Evolutionary conservation across 2,329 filamentous ascomycete species (phyloP), one percentile per base, ranked within the genome.

Genomic region (Pyrenophora teres): DNA sequence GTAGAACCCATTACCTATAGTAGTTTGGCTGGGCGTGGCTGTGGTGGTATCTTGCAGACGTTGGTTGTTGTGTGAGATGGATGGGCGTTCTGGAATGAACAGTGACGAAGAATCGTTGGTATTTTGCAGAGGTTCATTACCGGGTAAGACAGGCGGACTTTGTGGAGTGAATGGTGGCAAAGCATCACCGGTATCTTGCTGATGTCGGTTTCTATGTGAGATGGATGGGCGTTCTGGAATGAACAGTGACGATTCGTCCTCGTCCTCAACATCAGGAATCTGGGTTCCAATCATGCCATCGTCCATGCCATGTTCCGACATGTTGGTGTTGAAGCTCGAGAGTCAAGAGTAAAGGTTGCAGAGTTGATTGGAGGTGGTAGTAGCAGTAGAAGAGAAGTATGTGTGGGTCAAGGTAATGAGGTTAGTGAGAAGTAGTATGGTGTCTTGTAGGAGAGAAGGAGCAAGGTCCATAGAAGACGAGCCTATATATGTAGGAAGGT

Each of bases 191-290:
- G 19, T 2, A 12, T 13, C 39, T 39, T 30, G 21, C 44, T 9
- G 39, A 32, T 7, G 35, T 3, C 21, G 7, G 6, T 19, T 40
- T 1, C 4, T 36, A 10, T 37, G 52, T 12, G 53, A 15, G 2
- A 45, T 10, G n/a, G 57, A 8, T 10, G 15, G 15, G 7, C 9
- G 7, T 30, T 65, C 62, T 8, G 60, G 37, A 6, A 64, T 27
- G 19, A 65, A 65, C 5, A 65, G 57, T 4, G 57, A 52, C 3
- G 51, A 46, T 3, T 44, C 10, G 10, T 23, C 40, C n/a, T 16
- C 18, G 23, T 33, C n/a, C 3, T 31, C 27, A 33, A 16, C 8
- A n/a, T 15, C n/a, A 4, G 23, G 15, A n/a, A 23, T 15, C 27
- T 61, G 53, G 16, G 42, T 25, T 8, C 25, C 38, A 23, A 36